Evolutionary conservation across 139 green algal genomes (phyloP).

Genomic region (Gonium pectorale): DNA sequence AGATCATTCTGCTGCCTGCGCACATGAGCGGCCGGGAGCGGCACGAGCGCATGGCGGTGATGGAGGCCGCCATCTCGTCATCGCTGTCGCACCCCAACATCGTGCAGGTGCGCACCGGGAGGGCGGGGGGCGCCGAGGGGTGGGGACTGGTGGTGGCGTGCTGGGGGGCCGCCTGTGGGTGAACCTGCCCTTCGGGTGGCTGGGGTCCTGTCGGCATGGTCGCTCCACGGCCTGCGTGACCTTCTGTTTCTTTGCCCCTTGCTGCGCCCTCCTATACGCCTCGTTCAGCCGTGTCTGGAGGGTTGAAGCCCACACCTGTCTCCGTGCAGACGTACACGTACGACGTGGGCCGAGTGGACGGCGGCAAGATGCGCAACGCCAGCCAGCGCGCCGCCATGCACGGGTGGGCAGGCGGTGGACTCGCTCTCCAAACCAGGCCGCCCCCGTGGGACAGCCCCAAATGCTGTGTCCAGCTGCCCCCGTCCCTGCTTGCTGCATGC

Average conservation of each 20-base stretch:
- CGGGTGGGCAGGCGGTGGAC: background rate
- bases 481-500: too few species aligned
- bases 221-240: too few species aligned
- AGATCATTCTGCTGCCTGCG: slow-evolving; percentile 51
- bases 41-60: slow-evolving; percentile 59
- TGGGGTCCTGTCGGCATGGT: too few species aligned
- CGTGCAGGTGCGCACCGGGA: slow-evolving; percentile 1
- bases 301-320: background rate
- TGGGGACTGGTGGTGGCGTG: too few species aligned
- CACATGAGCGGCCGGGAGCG: slow-evolving; percentile 56
- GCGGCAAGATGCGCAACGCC: slow-evolving; percentile 1
- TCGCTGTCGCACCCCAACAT: slow-evolving; percentile 50
- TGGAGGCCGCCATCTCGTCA: slow-evolving; percentile 65
- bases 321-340: slow-evolving; percentile 35
- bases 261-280: background rate
- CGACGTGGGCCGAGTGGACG: background rate
- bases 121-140: background rate
- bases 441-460: too few species aligned
- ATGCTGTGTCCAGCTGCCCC: too few species aligned
- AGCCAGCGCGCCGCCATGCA: background rate
- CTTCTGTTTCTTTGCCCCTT: too few species aligned
- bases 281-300: background rate
- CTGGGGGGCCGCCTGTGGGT: too few species aligned
- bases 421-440: too few species aligned
- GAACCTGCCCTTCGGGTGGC: too few species aligned